phyloP scores from a whole-genome alignment of 2,329 filamentous ascomycete genomes.

The Zymoseptoria brevis region DNA sequence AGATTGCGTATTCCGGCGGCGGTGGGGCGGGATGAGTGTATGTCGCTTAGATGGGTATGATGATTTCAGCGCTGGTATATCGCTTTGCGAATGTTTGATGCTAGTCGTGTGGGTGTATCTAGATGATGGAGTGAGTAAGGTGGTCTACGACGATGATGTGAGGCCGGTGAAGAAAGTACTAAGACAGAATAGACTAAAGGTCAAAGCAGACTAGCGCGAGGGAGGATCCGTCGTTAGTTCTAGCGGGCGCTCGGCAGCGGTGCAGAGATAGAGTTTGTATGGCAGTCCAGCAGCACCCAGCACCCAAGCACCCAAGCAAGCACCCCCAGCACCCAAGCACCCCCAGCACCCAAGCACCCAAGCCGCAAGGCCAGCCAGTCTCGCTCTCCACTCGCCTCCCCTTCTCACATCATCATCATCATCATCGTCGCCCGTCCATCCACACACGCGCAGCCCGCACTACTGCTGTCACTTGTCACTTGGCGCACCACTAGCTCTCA shows the following conservation, averaged over 20 bases:
- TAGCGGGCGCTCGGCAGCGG: neutral
- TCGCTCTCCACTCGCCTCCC: no score
- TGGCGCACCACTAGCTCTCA: neutral
- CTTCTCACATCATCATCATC: neutral
- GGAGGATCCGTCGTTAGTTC: neutral
- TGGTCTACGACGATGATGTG: neutral
- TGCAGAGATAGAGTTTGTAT: neutral
- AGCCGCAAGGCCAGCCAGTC: no score
- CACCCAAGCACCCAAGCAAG: no score
- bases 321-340: no score
- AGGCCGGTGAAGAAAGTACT: neutral
- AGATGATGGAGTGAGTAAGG: neutral
- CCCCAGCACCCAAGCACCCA: no score
- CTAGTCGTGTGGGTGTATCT: neutral
- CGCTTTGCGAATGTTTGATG: neutral
- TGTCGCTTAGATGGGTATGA: neutral
- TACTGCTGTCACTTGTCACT: neutral
- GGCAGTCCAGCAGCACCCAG: neutral
- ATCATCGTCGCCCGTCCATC: neutral
- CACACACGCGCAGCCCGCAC: neutral
- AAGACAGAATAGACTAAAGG: neutral
- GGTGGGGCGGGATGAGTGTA: neutral
- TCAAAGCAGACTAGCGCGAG: neutral
- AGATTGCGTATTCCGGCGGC: neutral
- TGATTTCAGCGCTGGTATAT: neutral